Evolutionary conservation across 2,329 filamentous ascomycete species (phyloP).

Genomic region (Ophiostoma ulmi): DNA sequence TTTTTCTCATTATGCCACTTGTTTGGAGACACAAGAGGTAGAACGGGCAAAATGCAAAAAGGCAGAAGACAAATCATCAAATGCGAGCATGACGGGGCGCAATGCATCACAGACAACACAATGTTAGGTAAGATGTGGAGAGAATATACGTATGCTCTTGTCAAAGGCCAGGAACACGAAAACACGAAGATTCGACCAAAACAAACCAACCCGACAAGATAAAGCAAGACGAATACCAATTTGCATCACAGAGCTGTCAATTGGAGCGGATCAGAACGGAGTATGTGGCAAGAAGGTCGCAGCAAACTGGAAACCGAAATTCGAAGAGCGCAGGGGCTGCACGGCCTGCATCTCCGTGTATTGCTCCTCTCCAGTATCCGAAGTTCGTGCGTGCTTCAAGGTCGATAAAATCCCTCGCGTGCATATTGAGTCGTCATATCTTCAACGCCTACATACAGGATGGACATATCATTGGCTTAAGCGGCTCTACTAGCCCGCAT

Average conservation of each 20-base stretch:
- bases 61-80: neutral
- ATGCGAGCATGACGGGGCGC: neutral
- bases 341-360: slow-evolving; percentile 2
- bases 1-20: neutral
- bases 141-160: neutral
- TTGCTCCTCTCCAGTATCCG: neutral
- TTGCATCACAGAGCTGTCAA: neutral
- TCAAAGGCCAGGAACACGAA: neutral
- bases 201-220: neutral
- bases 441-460: neutral
- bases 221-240: neutral
- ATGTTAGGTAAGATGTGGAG: neutral
- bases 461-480: neutral
- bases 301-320: neutral
- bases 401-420: slow-evolving; percentile 16
- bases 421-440: slow-evolving; percentile 17
- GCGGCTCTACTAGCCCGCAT: neutral
- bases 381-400: neutral
- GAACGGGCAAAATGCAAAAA: neutral
- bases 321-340: slow-evolving; percentile 4
- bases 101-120: slow-evolving; percentile 1
- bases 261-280: slow-evolving; percentile 1
- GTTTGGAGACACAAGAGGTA: neutral
- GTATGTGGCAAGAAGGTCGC: slow-evolving; percentile 8
- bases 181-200: neutral